These are phyloP conservation scores for Poterioochromonas sp. DNA, from an alignment of 352 stramenopile genomes.

Conservation along the genomic window DNA sequence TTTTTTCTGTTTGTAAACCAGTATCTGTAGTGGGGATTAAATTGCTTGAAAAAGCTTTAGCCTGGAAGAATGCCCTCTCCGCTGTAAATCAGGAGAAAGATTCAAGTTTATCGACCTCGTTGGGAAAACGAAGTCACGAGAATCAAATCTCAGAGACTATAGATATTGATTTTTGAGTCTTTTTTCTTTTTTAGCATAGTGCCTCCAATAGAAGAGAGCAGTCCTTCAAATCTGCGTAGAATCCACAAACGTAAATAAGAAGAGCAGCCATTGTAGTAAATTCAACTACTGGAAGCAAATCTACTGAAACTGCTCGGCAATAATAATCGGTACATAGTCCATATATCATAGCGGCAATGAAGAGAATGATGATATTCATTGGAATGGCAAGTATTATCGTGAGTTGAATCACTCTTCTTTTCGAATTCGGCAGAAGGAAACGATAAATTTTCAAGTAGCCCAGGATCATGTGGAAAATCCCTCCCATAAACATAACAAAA, in stretches of 20 bases:
- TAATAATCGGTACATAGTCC: neutral
- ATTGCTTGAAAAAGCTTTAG: slow-evolving; percentile 30
- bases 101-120: too few relatives aligned
- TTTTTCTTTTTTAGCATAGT: too few relatives aligned
- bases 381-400: neutral
- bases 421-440: neutral
- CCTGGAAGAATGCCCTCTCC: slow-evolving; percentile 30
- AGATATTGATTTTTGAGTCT: too few relatives aligned
- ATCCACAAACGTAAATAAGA: neutral
- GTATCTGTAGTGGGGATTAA: slow-evolving; percentile 11
- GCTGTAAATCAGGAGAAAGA: too few relatives aligned
- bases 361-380: neutral
- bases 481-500: neutral
- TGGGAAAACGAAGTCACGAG: too few relatives aligned
- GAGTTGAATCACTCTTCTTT: neutral
- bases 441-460: neutral
- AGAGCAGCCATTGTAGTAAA: neutral
- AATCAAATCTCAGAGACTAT: too few relatives aligned
- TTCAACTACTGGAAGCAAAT: neutral
- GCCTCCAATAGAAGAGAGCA: too few relatives aligned
- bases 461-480: neutral
- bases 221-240: slow-evolving; percentile 9
- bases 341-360: neutral
- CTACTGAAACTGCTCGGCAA: neutral
- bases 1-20: neutral